Evolutionary conservation across 208 protist genomes (phyloP).

Genomic region (Angomonas deanei): DNA sequence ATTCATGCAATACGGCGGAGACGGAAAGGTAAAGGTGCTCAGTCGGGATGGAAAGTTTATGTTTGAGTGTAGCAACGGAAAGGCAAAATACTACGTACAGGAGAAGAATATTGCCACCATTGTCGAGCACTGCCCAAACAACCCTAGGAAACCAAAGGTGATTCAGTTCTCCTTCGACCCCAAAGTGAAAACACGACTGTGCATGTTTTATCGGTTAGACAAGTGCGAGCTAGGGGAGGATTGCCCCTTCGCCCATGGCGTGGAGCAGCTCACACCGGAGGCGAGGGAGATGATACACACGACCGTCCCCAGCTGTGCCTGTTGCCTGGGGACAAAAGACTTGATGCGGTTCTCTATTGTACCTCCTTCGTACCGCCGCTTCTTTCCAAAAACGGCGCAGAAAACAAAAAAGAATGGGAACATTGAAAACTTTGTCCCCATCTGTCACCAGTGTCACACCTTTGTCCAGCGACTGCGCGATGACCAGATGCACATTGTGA

Average conservation of each 20-base stretch:
- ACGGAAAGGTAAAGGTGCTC: slow-evolving; percentile 21
- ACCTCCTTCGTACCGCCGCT: slow-evolving; percentile 34
- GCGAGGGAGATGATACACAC: slow-evolving; percentile 16
- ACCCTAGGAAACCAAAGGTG: slow-evolving; percentile 21
- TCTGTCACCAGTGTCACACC: slow-evolving; percentile 34
- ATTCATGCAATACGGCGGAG: neutral
- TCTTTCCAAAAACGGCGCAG: slow-evolving; percentile 16
- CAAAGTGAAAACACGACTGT: slow-evolving; percentile 35
- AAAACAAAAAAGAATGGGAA: neutral
- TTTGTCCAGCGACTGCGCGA: slow-evolving; percentile 19
- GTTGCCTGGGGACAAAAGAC: slow-evolving; percentile 25
- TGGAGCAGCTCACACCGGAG: slow-evolving; percentile 28
- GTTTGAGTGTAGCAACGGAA: slow-evolving; percentile 27
- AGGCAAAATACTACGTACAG: slow-evolving; percentile 40
- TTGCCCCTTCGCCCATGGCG: slow-evolving; percentile 52
- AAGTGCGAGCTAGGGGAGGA: slow-evolving; percentile 22
- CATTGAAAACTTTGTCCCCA: slow-evolving; percentile 23
- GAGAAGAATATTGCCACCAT: slow-evolving; percentile 32
- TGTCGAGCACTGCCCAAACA: slow-evolving; percentile 9
- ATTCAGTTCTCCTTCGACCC: slow-evolving; percentile 48
- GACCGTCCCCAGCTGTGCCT: slow-evolving; percentile 19
- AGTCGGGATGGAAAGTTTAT: slow-evolving; percentile 28
- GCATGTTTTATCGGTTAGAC: slow-evolving; percentile 27
- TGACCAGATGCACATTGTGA: slow-evolving; percentile 20
- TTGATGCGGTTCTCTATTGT: slow-evolving; percentile 31